phyloP scores from a whole-genome alignment of 2,329 filamentous ascomycete species.

The Neurospora sp. region DNA sequence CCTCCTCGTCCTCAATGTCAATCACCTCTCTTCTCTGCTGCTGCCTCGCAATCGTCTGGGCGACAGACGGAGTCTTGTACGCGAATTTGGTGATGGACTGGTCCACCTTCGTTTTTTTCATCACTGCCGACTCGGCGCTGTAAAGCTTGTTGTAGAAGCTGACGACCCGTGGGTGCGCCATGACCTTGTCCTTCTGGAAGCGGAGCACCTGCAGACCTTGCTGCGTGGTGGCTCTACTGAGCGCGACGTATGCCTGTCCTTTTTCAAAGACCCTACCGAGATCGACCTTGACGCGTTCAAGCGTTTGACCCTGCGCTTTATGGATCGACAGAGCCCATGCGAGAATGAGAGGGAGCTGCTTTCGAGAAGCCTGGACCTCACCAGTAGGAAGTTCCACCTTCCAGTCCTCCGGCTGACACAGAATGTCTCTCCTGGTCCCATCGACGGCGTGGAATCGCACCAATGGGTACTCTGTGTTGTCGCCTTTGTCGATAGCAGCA shows the following conservation, averaged over 20 bases:
- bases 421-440: slow-evolving; percentile 63
- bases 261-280: slow-evolving; percentile 90
- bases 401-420: slow-evolving; percentile 85
- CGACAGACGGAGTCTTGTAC: slow-evolving; percentile 19
- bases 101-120: slow-evolving; percentile 20
- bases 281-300: slow-evolving; percentile 91
- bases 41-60: background rate
- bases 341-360: slow-evolving; percentile 77
- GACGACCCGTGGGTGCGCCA: slow-evolving; percentile 82
- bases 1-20: slow-evolving; percentile 40
- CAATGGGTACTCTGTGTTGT: slow-evolving; percentile 62
- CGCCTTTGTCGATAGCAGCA: slow-evolving; percentile 34
- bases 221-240: slow-evolving; percentile 85
- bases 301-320: slow-evolving; percentile 92
- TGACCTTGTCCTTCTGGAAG: slow-evolving; percentile 84
- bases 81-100: slow-evolving; percentile 31
- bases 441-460: slow-evolving; percentile 77
- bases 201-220: slow-evolving; percentile 77
- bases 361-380: slow-evolving; percentile 80
- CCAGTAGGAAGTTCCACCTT: slow-evolving; percentile 95
- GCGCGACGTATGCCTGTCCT: slow-evolving; percentile 92
- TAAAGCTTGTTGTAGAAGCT: slow-evolving; percentile 78
- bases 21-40: slow-evolving; percentile 10
- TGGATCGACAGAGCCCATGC: slow-evolving; percentile 97
- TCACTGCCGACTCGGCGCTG: slow-evolving; percentile 47